Evolutionary conservation across 2,329 filamentous ascomycete species (phyloP), one percentile per base, ranked within the genome.

Genomic region (Pezicula neosporulosa): DNA sequence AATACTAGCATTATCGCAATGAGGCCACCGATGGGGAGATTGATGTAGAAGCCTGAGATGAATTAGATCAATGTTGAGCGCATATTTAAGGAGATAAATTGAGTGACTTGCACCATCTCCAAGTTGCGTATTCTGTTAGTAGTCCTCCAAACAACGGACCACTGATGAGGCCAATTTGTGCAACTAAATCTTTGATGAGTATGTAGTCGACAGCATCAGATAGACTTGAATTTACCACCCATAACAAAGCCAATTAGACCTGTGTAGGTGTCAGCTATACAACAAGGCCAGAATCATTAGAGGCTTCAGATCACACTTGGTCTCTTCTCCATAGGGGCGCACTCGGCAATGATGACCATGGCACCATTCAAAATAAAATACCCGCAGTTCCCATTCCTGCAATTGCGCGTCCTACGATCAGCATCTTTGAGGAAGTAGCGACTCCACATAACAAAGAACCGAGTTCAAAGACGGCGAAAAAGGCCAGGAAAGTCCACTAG

Each of bases 381-480:
- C 0, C 80, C 80, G 2, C 70, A 70, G 1, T n/a, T n/a, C 80
- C 80, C 0, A 75, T 54, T 0, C 80, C 81, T 0, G 79, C 76
- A 2, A 83, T 63, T 2, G 76, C 75, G 3, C 80, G 72, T 3
- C 79, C 78, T 7, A 75, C 61, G 50, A 83, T 82, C 49, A 83
- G 72, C 68, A 77, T 77, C 0, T 64, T 57, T 0, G 76, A 78
- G n/a, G 70, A 76, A 1, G 60, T 67, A 0, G 80, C 74, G 50
- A 72, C 56, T 50, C 66, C 80, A 50, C 79, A 83, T 21, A 83
- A 64, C 5, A 78, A 57, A 0, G 75, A 79, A 4, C 81, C 81
- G 1, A 81, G 21, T 59, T 82, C 78, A 54, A 84, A 83, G 35
- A 81, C 51, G 37, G 66, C 55, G 36, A 83, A 68, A n/a, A 51